Evolutionary conservation across 1,284 basidiomycete species (phyloP), one percentile per base, ranked within the genome.

Genomic region (Tilletia caries): DNA sequence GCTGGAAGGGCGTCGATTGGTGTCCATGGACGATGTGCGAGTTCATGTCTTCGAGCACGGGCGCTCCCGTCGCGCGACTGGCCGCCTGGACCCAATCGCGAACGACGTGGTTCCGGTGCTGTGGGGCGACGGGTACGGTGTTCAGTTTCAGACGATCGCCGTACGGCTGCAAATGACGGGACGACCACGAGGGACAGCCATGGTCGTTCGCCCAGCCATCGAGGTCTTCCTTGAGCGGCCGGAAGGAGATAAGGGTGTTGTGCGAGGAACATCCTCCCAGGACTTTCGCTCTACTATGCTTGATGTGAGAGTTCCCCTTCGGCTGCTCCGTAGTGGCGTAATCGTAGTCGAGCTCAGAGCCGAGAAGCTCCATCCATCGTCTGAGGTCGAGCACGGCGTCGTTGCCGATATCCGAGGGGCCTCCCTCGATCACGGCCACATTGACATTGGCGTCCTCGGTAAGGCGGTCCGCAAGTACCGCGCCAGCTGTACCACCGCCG

Each of bases 221-320:
- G 44, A 84, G 71, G 62, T 84, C 83, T 68, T 73, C 80, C 62
- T 82, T 81, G 70, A 84, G 83, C 12, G 83, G 83, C 29, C 82
- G 73, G 75, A 84, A 84, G 54, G 80, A 82, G 71, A 84, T 84
- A 41, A 84, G 74, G 29, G 83, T 84, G 74, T 84, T 84, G 78
- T 84, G 83, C 62, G 79, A 82, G 20, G 77, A 79, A 73, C 83
- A 84, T 43, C 83, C 83, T 33, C 83, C 83, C 13, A 84, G 75
- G 10, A 84, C 83, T 6, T 73, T 70, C 0, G 83, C 83, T 32
- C 83, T 76, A 18, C 78, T 80, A 71, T 84, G 83, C n/a, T 77
- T 74, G 67, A 84, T 84, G 74, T 82, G 79, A 66, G 82, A 83
- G 74, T 84, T 84, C 33, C 83, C 83, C 13, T 75, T 73, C 18